Percentiles rank a stretch among this genome's conserved stretches.
Conservation (phyloP, 495 filamentous ascomycete species). For the Xylaria telfairii region DNA sequence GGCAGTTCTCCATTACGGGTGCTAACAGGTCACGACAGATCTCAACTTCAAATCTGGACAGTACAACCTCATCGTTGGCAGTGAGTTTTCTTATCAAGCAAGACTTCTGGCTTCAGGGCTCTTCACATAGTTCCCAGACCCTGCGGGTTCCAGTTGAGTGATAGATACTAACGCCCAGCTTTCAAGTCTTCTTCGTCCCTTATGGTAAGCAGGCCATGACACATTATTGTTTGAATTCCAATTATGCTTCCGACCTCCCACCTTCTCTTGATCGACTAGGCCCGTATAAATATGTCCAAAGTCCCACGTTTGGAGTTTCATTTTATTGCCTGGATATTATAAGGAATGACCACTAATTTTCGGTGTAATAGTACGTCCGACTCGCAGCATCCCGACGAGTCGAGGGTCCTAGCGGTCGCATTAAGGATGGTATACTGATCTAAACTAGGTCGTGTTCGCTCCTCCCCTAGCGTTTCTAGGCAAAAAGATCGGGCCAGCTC, state of each 20-base stretch:
- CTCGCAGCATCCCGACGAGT: background rate
- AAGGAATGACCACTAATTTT: background rate
- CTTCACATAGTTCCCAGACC: background rate
- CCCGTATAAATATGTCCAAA: background rate
- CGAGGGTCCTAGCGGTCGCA: background rate
- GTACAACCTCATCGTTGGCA: conserved; percentile 73
- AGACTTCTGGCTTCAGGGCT: background rate
- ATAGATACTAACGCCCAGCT: conserved; percentile 1
- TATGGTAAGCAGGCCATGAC: conserved; percentile 46
- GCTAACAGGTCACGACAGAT: conserved; percentile 44
- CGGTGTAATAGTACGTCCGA: conserved; percentile 11
- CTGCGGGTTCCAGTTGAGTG: background rate
- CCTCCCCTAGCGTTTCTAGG: conserved; percentile 70
- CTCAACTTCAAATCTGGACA: conserved; percentile 64
- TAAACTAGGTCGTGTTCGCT: conserved; percentile 61
- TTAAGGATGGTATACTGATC: background rate
- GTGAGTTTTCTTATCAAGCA: conserved; percentile 10
- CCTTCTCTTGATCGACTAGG: background rate
- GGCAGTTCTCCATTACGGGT: background rate
- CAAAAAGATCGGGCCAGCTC: conserved; percentile 68
- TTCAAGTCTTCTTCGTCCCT: conserved; percentile 72
- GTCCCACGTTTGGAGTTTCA: background rate
- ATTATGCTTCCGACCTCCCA: background rate
- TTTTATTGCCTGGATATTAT: too few species aligned
- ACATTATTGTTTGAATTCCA: background rate